Evolutionary conservation across 2,329 filamentous ascomycete species (phyloP), one percentile per base, ranked within the genome.

Genomic region (Biscogniauxia marginata): DNA sequence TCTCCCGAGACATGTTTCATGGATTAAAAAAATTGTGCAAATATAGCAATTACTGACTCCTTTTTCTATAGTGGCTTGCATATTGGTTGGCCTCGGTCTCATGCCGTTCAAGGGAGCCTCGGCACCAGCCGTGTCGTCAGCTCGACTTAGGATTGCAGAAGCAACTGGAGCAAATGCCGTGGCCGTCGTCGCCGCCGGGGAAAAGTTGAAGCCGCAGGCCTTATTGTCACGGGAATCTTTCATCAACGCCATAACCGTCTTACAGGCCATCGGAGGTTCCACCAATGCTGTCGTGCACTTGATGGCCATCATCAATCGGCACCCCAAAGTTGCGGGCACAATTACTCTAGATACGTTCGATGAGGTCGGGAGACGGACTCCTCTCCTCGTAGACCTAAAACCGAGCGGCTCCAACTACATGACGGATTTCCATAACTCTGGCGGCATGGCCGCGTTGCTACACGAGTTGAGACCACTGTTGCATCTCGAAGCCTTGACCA

Each of bases 351-450:
- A 90, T 64, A 91, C 92, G 43, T 80, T 96, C 67, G 90, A 96
- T 71, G 83, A 88, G 50, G 86, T 95, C 50, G 89, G 88, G 54
- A 79, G 91, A 62, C 85, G 82, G 62, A 91, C 92, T 1, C 91
- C 91, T 0, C 85, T 95, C 66, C 83, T 96, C 44, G 89, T 93
- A 1, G 89, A 96, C 68, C 79, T 96, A 18, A 91, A 93, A n/a
- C 93, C 93, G 0, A 90, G 85, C 57, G 93, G 93, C 1, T 87
- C 89, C 53, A 93, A 91, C 69, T 89, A 92, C 71, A 96, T 96
- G 87, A 90, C 88, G 4, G 92, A 97, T 68, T 86, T 97, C 44
- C 95, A 95, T 72, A 88, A 92, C 56, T 88, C 95, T 51, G 93
- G 93, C 21, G 93, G 93, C 24, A 91, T 95, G 72, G 86, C 89